These are phyloP conservation scores for Paecilomyces dactylethromorphus DNA, from an alignment of 2,329 filamentous ascomycete genomes.

Conservation along the genomic window DNA sequence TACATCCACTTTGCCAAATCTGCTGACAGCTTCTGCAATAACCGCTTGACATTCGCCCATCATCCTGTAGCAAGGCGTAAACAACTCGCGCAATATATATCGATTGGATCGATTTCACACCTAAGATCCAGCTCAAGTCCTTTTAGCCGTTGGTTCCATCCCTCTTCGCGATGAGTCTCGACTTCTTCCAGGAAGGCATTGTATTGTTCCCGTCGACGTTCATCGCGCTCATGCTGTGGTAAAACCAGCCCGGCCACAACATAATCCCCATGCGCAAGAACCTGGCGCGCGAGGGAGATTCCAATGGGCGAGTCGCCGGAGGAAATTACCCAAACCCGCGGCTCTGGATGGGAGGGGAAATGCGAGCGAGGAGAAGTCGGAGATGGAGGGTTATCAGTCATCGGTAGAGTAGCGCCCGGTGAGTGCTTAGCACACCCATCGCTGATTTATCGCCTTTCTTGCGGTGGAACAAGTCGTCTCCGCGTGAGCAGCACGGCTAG, in stretches of 20 bases:
- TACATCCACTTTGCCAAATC: slow-evolving; percentile 84
- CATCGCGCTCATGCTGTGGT: slow-evolving; percentile 66
- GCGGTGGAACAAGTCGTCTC: neutral
- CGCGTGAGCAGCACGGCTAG: neutral
- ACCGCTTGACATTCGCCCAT: slow-evolving; percentile 73
- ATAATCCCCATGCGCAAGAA: slow-evolving; percentile 87
- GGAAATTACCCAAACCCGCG: slow-evolving; percentile 89
- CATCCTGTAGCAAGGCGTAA: slow-evolving; percentile 31
- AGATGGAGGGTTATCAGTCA: slow-evolving; percentile 29
- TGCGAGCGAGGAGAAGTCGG: slow-evolving; percentile 33
- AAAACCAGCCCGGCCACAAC: slow-evolving; percentile 79
- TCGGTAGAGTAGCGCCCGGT: slow-evolving; percentile 18
- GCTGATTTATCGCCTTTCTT: slow-evolving; percentile 9
- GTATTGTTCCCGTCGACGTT: slow-evolving; percentile 70
- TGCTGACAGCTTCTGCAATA: slow-evolving; percentile 75
- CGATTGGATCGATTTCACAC: slow-evolving; percentile 21
- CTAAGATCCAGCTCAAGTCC: slow-evolving; percentile 54
- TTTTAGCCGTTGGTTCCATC: slow-evolving; percentile 72
- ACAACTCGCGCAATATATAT: neutral
- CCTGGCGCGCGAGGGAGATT: slow-evolving; percentile 70
- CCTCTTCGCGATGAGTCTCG: slow-evolving; percentile 56
- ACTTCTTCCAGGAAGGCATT: slow-evolving; percentile 65
- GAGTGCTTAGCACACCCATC: slow-evolving; percentile 20
- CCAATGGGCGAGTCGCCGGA: slow-evolving; percentile 78
- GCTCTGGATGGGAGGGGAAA: slow-evolving; percentile 57